Evolutionary conservation across 352 stramenopile genomes (phyloP), one percentile per base, ranked within the genome.

Genomic region (Globisporangium solare): DNA sequence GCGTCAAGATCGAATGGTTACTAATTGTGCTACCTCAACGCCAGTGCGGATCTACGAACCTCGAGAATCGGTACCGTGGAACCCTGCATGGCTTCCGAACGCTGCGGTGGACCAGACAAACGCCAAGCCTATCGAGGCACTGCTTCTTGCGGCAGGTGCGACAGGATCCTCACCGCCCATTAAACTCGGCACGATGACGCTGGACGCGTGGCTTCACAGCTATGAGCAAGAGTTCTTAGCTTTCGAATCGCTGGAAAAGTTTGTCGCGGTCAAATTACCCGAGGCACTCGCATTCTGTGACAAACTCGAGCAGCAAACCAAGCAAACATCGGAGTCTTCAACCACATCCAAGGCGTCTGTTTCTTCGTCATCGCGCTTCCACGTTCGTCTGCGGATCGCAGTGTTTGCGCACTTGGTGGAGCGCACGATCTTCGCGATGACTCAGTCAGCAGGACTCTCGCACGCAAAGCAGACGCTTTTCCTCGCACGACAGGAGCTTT

Each of bases 231-330:
- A 83, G 12, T 63, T 79, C 22, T 39, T 71, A 20, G 48, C 60
- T n/a, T 83, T 64, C 41, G 75, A 86, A 46, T 86, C 75, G 3
- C 61, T 86, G 4, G 75, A 77, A 39, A 56, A 61, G 31, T 82
- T 86, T 40, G 48, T 57, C 4, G 63, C 79, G 17, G 68, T 79
- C 47, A 86, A 86, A 45, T 47, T 86, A 6, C 67, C 72, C 1
- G 75, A 86, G 39, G 73, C 73, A 11, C 62, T 80, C 8, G 66
- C 58, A 14, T 73, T 83, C 21, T 76, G 57, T 42, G 66, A 70
- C 2, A 86, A 83, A 47, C 63, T 80, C 37, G 60, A 73, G 46
- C 54, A 69, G 11, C 51, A 69, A n/a, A 61, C 55, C 10, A 46
- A 22, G 8, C 17, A 47, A 47, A 31, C 24, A 18, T 60, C 27